Evolutionary conservation across 345 rosid genomes (phyloP).

Genomic region (Gossypium longicalyx): DNA sequence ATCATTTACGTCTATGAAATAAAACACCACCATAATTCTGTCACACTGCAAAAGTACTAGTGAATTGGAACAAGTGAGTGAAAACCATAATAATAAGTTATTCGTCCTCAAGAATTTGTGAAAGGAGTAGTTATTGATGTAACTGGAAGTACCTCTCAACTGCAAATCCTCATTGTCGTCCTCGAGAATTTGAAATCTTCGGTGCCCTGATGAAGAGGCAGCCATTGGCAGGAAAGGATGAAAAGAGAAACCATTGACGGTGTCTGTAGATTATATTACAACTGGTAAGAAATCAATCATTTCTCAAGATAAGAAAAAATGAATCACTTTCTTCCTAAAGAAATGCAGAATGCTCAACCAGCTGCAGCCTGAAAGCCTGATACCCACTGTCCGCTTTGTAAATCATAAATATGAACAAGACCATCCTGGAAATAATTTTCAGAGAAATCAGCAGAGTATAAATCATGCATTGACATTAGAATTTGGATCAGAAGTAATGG

Average conservation of each 20-base stretch:
- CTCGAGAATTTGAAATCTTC: conserved; percentile 62
- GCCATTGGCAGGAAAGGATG: conserved; percentile 94
- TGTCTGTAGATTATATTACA: conserved; percentile 44
- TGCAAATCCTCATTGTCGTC: conserved; percentile 35
- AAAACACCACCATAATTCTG: neutral
- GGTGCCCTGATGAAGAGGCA: conserved; percentile 88
- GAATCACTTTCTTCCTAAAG: neutral
- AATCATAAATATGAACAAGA: conserved; percentile 83
- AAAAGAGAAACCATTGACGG: conserved; percentile 77
- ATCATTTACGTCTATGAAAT: neutral
- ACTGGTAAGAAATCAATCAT: conserved; percentile 11
- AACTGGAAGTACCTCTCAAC: conserved; percentile 38
- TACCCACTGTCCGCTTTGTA: conserved; percentile 84
- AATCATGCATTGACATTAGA: neutral
- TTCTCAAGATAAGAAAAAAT: neutral
- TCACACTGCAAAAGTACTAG: neutral
- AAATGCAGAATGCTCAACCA: conserved; percentile 34
- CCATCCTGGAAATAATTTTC: conserved; percentile 57
- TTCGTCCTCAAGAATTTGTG: neutral
- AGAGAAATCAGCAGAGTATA: neutral
- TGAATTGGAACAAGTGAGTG: neutral
- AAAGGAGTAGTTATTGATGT: conserved; percentile 5
- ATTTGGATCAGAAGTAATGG: neutral
- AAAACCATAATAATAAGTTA: neutral
- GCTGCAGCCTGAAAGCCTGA: conserved; percentile 89